Percentiles rank a stretch among this genome's conserved stretches.
Conservation (phyloP, 805 yeast species). For the Sugiyamaella qingdaonensis region DNA sequence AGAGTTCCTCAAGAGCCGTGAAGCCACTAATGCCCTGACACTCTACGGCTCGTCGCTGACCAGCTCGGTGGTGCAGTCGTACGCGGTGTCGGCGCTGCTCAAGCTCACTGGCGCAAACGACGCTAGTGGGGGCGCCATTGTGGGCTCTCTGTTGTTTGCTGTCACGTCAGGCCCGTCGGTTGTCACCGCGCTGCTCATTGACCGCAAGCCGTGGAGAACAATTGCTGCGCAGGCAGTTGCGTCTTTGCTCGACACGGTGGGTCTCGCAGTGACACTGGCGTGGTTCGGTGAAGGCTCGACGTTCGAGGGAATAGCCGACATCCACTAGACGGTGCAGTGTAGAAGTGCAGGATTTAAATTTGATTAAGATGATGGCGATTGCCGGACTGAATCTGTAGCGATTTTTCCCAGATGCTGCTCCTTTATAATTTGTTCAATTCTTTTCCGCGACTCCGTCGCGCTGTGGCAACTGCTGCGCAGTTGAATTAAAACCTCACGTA, state of each 20-base stretch:
- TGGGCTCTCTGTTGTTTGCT: slow-evolving; percentile 38
- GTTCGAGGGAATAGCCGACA: slow-evolving; percentile 1
- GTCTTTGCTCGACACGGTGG: slow-evolving; percentile 39
- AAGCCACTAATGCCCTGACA: slow-evolving; percentile 36
- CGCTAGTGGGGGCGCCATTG: slow-evolving; percentile 37
- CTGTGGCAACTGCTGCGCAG: neutral
- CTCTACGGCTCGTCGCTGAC: slow-evolving; percentile 33
- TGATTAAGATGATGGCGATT: too few species aligned
- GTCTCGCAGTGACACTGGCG: slow-evolving; percentile 36
- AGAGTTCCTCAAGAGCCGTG: slow-evolving; percentile 35
- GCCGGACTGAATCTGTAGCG: too few species aligned
- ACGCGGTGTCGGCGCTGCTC: slow-evolving; percentile 38
- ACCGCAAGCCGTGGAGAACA: slow-evolving; percentile 34
- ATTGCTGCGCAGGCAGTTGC: slow-evolving; percentile 31
- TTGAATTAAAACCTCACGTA: neutral
- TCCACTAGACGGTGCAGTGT: neutral
- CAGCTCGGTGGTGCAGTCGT: slow-evolving; percentile 37
- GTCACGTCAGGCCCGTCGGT: slow-evolving; percentile 35
- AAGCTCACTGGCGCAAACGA: slow-evolving; percentile 36
- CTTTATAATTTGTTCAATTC: too few species aligned
- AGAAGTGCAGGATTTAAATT: neutral
- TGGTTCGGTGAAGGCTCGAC: slow-evolving; percentile 32
- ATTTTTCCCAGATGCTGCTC: too few species aligned
- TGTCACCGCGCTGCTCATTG: slow-evolving; percentile 32
- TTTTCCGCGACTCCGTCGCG: too few species aligned